Conservation (phyloP, 352 stramenopile genomes). For the Pythium myriotylum region DNA sequence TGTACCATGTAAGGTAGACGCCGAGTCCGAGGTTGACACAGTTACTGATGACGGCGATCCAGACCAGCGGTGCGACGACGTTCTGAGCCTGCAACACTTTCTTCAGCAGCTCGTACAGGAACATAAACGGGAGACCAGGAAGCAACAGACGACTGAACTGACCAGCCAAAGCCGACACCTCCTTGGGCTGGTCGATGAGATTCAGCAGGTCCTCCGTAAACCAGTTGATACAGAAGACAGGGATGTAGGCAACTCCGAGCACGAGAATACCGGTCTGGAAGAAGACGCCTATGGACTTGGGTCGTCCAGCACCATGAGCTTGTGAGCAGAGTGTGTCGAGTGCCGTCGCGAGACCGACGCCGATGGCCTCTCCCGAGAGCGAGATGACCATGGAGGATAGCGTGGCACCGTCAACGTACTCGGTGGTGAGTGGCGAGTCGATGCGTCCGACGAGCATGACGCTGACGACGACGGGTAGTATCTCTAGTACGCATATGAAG, state of each 20-base stretch:
- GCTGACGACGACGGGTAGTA: slow-evolving; percentile 53
- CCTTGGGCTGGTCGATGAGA: slow-evolving; percentile 44
- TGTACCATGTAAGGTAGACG: slow-evolving; percentile 76
- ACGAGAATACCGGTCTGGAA: slow-evolving; percentile 69
- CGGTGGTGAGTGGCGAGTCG: slow-evolving; percentile 48
- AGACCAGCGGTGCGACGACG: slow-evolving; percentile 70
- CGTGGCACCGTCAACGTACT: slow-evolving; percentile 64
- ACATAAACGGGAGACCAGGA: slow-evolving; percentile 62
- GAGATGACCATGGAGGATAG: slow-evolving; percentile 75
- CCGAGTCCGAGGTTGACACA: slow-evolving; percentile 65
- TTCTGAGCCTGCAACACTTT: slow-evolving; percentile 83
- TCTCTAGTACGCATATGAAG: slow-evolving; percentile 50
- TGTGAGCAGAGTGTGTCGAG: slow-evolving; percentile 88
- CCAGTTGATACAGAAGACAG: slow-evolving; percentile 64
- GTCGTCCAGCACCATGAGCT: slow-evolving; percentile 69
- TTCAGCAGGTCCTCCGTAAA: slow-evolving; percentile 52
- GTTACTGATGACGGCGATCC: slow-evolving; percentile 58
- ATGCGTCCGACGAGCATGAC: slow-evolving; percentile 68
- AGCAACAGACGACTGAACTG: slow-evolving; percentile 62
- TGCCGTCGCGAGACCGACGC: slow-evolving; percentile 49
- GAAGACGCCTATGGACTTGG: slow-evolving; percentile 76
- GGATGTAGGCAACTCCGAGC: slow-evolving; percentile 42
- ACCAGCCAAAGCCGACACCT: slow-evolving; percentile 59
- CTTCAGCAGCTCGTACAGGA: slow-evolving; percentile 82
- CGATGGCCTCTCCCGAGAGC: slow-evolving; percentile 63